A percentile compares a stretch with the other conserved stretches of the same genome.
These are phyloP conservation scores for Spergularia azorica DNA, from an alignment of 179 eudicot genomes.

Conservation along the genomic window DNA sequence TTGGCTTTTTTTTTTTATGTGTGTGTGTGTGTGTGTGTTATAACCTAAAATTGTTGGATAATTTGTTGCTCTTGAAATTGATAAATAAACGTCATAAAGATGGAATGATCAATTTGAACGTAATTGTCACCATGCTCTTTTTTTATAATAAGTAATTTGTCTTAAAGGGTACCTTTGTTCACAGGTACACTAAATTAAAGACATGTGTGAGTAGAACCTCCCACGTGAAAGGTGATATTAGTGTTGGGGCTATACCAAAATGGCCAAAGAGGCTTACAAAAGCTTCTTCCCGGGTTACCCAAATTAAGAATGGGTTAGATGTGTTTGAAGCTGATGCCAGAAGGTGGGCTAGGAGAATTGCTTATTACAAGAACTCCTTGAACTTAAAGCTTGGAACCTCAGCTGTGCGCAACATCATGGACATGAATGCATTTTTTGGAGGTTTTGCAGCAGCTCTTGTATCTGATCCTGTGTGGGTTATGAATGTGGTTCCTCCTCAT, in stretches of 20 bases:
- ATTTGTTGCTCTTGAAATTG: background rate
- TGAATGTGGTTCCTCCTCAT: conserved; percentile 89
- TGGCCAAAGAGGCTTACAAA: conserved; percentile 84
- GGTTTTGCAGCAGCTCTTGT: conserved; percentile 91
- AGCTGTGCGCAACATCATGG: conserved; percentile 87
- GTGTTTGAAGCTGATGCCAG: conserved; percentile 79
- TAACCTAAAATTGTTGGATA: background rate
- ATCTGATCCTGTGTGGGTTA: conserved; percentile 94
- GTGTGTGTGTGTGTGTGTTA: too few species aligned
- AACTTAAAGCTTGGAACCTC: conserved; percentile 73
- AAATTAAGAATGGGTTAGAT: conserved; percentile 62
- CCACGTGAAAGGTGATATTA: conserved; percentile 51
- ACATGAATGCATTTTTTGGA: conserved; percentile 94
- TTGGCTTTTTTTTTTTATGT: too few species aligned
- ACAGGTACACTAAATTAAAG: conserved; percentile 80
- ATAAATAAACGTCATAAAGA: background rate
- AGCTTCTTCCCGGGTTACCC: conserved; percentile 67
- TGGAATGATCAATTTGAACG: background rate
- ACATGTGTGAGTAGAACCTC: conserved; percentile 81
- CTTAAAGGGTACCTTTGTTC: conserved; percentile 10
- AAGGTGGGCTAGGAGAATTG: conserved; percentile 74
- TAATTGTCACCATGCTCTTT: too few species aligned
- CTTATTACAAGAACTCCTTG: conserved; percentile 71
- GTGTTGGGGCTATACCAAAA: conserved; percentile 71
- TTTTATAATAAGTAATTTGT: background rate